Evolutionary conservation across 2,329 filamentous ascomycete genomes (phyloP), one percentile per base, ranked within the genome.

Genomic region (Macrophomina pseudophaseolina): DNA sequence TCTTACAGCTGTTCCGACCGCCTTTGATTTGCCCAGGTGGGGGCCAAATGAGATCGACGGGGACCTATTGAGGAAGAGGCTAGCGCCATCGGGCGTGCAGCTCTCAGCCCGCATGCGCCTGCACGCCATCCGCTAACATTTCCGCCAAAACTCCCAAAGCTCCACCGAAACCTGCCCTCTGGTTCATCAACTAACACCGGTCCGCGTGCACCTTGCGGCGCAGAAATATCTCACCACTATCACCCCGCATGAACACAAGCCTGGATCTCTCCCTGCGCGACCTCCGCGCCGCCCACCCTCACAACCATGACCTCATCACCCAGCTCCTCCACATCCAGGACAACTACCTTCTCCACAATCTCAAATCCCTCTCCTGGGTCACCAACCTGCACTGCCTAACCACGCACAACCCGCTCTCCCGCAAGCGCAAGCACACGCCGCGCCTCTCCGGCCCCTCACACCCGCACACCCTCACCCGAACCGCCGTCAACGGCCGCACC

Each of bases 281-380:
- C 58, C n/a, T 62, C 40, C 30, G n/a, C 9, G n/a, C 18, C 23
- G 76, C 78, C 2, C 81, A 84, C 69, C 72, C 74, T 1, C 16
- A 38, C 8, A 72, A 80, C 28, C 75, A 83, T 52, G 81, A 80
- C 12, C 75, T 85, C 1, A 83, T 83, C 23, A 83, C 81, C 67
- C 75, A 85, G 4, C 78, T 86, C 67, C 74, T 80, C 30, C 76
- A 78, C 49, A 78, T 81, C 71, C 80, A 82, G 23, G 77, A 83
- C 68, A 83, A 42, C 44, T 59, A 66, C 64, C 42, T 49, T 16
- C 53, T 66, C 53, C 28, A 58, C 42, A 56, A 66, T 32, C 44
- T 66, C 53, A 66, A 66, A 28, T 58, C 64, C 11, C 52, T 58
- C 40, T 42, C 48, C 44, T 66, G 64, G 64, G 44, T 56, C 30